phyloP scores from a whole-genome alignment of 345 rosid genomes.

The Arabis hirsuta region DNA sequence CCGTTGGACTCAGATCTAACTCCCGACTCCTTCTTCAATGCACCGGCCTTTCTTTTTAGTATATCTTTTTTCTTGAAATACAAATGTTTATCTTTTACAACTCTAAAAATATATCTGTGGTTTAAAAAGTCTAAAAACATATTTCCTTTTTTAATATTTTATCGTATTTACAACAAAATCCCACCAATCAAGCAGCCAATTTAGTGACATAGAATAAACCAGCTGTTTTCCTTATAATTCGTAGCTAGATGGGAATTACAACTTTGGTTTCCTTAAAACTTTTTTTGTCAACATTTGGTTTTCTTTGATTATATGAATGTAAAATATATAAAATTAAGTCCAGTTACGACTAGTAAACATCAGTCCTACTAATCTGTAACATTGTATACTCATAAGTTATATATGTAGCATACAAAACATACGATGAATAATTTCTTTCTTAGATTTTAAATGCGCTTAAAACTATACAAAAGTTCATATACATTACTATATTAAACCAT shows the following conservation, averaged over 20 bases:
- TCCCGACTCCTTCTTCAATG: slow-evolving; percentile 41
- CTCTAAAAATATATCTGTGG: neutral
- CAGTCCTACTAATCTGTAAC: neutral
- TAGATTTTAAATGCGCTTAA: neutral
- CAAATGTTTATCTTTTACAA: neutral
- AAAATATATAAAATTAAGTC: neutral
- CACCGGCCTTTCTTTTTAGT: slow-evolving; percentile 43
- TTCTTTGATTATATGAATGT: neutral
- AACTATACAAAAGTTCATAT: neutral
- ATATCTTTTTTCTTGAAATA: neutral
- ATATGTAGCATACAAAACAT: neutral
- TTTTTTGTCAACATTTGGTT: neutral
- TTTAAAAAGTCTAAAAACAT: neutral
- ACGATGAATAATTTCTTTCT: neutral
- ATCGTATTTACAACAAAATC: neutral
- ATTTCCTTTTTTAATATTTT: neutral
- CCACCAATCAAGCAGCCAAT: slow-evolving; percentile 3
- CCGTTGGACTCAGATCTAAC: slow-evolving; percentile 40
- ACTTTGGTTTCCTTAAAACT: too few species aligned
- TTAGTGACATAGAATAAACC: neutral
- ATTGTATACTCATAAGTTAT: too few species aligned
- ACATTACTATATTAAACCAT: too few species aligned
- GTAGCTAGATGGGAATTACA: neutral
- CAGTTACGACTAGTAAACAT: neutral
- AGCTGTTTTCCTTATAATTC: neutral